Evolutionary conservation across 2,329 filamentous ascomycete species (phyloP).

Genomic region (Samsoniella hepiali): DNA sequence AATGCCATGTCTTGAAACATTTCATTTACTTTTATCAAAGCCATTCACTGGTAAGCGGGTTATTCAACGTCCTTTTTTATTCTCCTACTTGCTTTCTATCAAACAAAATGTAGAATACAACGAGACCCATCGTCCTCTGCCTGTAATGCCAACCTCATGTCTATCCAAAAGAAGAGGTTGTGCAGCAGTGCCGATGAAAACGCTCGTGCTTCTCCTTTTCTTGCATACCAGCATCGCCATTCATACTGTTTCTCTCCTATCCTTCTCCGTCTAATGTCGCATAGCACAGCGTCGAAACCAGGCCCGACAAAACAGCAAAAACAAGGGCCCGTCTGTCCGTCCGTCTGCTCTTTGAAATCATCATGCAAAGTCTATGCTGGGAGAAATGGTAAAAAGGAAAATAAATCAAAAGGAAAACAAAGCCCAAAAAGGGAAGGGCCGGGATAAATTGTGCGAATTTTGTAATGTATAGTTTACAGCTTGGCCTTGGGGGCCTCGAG

Average conservation of each 20-base stretch:
- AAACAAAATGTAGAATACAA: background rate
- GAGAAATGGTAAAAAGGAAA: constrained; percentile 1
- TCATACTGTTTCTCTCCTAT: background rate
- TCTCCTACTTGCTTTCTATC: background rate
- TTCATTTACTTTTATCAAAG: background rate
- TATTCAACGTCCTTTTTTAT: background rate
- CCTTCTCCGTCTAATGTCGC: constrained; percentile 11
- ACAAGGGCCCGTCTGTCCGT: background rate
- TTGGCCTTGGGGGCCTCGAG: constrained; percentile 81
- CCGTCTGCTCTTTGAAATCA: constrained; percentile 4
- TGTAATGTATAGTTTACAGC: constrained; percentile 53
- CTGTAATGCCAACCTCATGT: background rate
- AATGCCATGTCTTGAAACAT: background rate
- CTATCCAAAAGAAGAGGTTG: background rate
- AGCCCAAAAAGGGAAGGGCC: background rate
- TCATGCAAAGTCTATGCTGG: constrained; percentile 13
- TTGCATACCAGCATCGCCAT: background rate
- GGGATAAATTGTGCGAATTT: background rate
- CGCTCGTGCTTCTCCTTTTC: background rate
- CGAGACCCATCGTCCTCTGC: background rate
- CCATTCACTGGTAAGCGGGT: background rate
- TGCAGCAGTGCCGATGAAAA: background rate
- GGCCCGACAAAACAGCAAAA: background rate
- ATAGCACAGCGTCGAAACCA: background rate
- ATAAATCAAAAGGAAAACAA: background rate